Percentiles rank a stretch among this genome's conserved stretches.
phyloP scores from a whole-genome alignment of 2,329 filamentous ascomycete species.

The Pseudogymnoascus sp. region DNA sequence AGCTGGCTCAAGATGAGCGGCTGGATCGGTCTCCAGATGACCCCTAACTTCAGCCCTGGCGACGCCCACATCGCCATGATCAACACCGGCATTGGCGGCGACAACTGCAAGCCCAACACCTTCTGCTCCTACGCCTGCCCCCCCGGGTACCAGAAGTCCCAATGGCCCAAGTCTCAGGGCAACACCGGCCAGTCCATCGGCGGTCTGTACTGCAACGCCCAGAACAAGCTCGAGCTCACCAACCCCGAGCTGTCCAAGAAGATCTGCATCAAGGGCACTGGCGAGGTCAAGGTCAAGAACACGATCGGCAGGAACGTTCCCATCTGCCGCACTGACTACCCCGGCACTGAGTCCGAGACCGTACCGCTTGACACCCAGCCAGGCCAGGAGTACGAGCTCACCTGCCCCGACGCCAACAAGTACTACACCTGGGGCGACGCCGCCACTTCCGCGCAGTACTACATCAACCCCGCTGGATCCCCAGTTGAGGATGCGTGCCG shows the following conservation, averaged over 20 bases:
- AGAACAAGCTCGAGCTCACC: conserved; percentile 70
- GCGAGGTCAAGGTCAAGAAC: conserved; percentile 68
- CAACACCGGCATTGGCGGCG: conserved; percentile 51
- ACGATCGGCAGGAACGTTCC: conserved; percentile 57
- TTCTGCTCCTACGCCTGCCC: conserved; percentile 94
- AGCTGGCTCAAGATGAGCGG: conserved; percentile 62
- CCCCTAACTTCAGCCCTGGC: conserved; percentile 41
- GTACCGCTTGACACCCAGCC: conserved; percentile 60
- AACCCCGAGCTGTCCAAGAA: conserved; percentile 51
- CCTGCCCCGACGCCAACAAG: conserved; percentile 61
- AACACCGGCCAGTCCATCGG: conserved; percentile 75
- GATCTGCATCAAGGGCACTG: conserved; percentile 66
- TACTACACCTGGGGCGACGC: conserved; percentile 75
- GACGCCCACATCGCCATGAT: conserved; percentile 55
- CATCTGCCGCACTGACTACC: conserved; percentile 94
- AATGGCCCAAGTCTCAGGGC: conserved; percentile 79
- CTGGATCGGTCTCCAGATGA: conserved; percentile 71
- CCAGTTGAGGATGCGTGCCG: conserved; percentile 60
- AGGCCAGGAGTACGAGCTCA: conserved; percentile 54
- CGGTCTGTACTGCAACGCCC: conserved; percentile 68
- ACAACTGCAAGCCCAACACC: conserved; percentile 50
- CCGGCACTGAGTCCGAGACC: conserved; percentile 81
- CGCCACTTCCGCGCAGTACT: conserved; percentile 86
- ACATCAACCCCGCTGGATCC: conserved; percentile 78
- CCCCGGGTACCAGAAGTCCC: conserved; percentile 83